Evolutionary conservation across 345 rosid genomes (phyloP).

Genomic region (Lumnitzera racemosa): DNA sequence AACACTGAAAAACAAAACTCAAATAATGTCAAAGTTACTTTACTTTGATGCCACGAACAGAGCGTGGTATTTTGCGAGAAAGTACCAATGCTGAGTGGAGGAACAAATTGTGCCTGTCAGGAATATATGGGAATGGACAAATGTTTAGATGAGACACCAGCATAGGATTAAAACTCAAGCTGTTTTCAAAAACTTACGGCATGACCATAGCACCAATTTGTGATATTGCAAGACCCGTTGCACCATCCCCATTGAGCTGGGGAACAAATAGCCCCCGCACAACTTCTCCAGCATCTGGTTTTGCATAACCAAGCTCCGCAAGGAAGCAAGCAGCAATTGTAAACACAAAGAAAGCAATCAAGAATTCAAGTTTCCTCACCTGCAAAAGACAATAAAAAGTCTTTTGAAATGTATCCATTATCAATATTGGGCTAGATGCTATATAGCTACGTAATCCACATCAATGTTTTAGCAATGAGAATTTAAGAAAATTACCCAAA

Average conservation of each 20-base stretch:
- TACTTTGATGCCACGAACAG: slow-evolving; percentile 5
- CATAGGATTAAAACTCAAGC: background rate
- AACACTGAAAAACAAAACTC: no score
- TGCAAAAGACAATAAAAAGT: no score
- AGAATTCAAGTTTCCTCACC: slow-evolving; percentile 26
- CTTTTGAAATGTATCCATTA: no score
- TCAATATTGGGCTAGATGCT: no score
- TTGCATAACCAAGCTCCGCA: slow-evolving; percentile 30
- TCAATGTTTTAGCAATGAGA: no score
- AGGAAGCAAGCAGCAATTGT: slow-evolving; percentile 36
- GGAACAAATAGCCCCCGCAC: slow-evolving; percentile 33
- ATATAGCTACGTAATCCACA: no score
- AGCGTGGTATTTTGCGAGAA: slow-evolving; percentile 20
- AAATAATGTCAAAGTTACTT: no score
- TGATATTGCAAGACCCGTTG: slow-evolving; percentile 38
- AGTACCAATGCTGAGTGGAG: slow-evolving; percentile 41
- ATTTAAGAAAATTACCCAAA: background rate
- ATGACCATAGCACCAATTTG: slow-evolving; percentile 36
- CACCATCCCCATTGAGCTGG: slow-evolving; percentile 24
- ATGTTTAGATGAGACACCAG: background rate
- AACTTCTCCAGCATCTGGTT: slow-evolving; percentile 25
- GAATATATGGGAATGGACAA: background rate
- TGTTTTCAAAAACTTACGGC: slow-evolving; percentile 21
- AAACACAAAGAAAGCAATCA: slow-evolving; percentile 29
- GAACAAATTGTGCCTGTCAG: slow-evolving; percentile 36